These are phyloP conservation scores for Aristolochia fimbriata DNA, from an alignment of 164 flowering plant species.

Conservation along the genomic window DNA sequence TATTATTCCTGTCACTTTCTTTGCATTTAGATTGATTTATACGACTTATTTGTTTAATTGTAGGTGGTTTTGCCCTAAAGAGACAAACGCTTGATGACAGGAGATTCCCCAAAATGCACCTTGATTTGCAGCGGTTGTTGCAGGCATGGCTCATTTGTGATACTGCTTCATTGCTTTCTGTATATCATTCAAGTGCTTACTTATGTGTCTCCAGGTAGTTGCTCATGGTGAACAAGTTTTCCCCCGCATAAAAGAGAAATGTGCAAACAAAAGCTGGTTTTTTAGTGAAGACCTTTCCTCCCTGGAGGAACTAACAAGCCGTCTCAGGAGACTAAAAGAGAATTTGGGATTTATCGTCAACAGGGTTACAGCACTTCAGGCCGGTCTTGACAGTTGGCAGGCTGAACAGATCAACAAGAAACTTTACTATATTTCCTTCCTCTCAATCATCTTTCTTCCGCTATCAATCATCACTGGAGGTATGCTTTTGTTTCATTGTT, in stretches of 20 bases:
- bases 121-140: slow-evolving; percentile 81
- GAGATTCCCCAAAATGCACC: slow-evolving; percentile 95
- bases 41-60: background rate
- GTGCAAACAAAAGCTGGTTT: slow-evolving; percentile 82
- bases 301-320: slow-evolving; percentile 77
- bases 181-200: background rate
- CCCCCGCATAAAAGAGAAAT: slow-evolving; percentile 86
- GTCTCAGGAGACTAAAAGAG: slow-evolving; percentile 81
- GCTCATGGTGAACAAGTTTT: slow-evolving; percentile 97
- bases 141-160: slow-evolving; percentile 37
- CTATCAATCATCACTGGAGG: slow-evolving; percentile 94
- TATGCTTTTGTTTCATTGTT: slow-evolving; percentile 11
- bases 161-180: background rate
- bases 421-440: slow-evolving; percentile 90
- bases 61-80: slow-evolving; percentile 87
- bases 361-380: slow-evolving; percentile 89
- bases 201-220: slow-evolving; percentile 44
- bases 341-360: slow-evolving; percentile 88
- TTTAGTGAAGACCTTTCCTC: slow-evolving; percentile 52
- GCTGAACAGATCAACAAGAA: slow-evolving; percentile 92
- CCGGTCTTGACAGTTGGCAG: slow-evolving; percentile 98
- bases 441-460: slow-evolving; percentile 92
- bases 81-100: slow-evolving; percentile 89
- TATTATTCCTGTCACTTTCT: too few species aligned
- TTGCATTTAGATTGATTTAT: too few species aligned